Evolutionary conservation across 495 filamentous ascomycete species (phyloP).

Genomic region (Penicillium flavigenum): DNA sequence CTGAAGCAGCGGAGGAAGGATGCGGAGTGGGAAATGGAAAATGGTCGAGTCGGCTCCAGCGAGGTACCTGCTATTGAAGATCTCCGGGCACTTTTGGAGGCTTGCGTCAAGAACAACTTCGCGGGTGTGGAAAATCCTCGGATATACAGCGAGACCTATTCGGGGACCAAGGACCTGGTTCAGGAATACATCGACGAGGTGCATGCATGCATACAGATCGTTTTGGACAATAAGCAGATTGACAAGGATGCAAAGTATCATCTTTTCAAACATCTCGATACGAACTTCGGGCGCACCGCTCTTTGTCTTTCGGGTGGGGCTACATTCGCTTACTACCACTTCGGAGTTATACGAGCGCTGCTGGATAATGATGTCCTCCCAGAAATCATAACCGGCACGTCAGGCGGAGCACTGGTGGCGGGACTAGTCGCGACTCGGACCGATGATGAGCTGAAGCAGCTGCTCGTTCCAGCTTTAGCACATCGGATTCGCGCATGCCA

Average conservation of each 20-base stretch:
- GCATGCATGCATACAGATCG: conserved; percentile 58
- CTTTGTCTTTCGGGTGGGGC: conserved; percentile 94
- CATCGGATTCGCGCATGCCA: conserved; percentile 81
- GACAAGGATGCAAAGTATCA: conserved; percentile 70
- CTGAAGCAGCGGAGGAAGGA: conserved; percentile 64
- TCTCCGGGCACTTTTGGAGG: conserved; percentile 72
- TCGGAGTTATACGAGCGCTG: conserved; percentile 87
- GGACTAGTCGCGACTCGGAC: conserved; percentile 86
- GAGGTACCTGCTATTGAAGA: conserved; percentile 63
- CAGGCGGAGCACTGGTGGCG: conserved; percentile 88
- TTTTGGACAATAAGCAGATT: conserved; percentile 65
- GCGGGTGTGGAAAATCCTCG: conserved; percentile 91
- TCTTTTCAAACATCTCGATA: conserved; percentile 84
- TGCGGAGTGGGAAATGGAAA: conserved; percentile 44
- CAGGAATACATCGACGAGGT: conserved; percentile 85
- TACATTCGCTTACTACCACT: conserved; percentile 95
- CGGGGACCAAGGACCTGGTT: conserved; percentile 88
- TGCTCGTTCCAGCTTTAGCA: conserved; percentile 83
- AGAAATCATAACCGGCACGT: conserved; percentile 93
- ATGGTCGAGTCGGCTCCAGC: conserved; percentile 21
- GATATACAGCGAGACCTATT: conserved; percentile 94
- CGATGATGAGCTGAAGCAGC: conserved; percentile 79
- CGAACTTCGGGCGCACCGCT: conserved; percentile 90
- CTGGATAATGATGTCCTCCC: conserved; percentile 84
- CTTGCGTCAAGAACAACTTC: conserved; percentile 96